phyloP scores from a whole-genome alignment of 345 rosid genomes.

The Chamaenerion angustifolium region DNA sequence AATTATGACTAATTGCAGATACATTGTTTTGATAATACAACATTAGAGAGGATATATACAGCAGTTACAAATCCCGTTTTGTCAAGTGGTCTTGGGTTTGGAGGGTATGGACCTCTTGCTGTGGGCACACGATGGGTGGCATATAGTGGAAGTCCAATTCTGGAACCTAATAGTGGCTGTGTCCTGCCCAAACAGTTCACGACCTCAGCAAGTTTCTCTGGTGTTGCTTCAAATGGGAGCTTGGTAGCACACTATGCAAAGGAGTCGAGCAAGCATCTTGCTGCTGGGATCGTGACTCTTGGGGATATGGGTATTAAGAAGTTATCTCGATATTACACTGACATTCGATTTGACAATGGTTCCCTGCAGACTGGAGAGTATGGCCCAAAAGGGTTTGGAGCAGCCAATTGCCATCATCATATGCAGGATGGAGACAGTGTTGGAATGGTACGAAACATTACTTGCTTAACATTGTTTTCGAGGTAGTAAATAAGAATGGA shows the following conservation, averaged over 20 bases:
- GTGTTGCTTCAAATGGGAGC: slow-evolving; percentile 37
- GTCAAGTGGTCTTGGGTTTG: slow-evolving; percentile 28
- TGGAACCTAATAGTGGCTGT: slow-evolving; percentile 30
- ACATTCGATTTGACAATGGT: slow-evolving; percentile 58
- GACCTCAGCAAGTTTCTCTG: slow-evolving; percentile 36
- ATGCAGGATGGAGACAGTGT: slow-evolving; percentile 48
- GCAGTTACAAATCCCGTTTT: slow-evolving; percentile 57
- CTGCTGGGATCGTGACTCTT: slow-evolving; percentile 69
- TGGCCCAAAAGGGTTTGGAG: slow-evolving; percentile 44
- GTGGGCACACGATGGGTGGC: slow-evolving; percentile 97
- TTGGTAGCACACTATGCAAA: slow-evolving; percentile 64
- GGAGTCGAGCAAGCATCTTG: slow-evolving; percentile 87
- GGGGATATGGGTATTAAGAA: slow-evolving; percentile 78
- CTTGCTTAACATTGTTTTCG: not conserved
- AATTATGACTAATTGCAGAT: slow-evolving; percentile 39
- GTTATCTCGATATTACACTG: slow-evolving; percentile 56
- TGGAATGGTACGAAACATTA: slow-evolving; percentile 55
- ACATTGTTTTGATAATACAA: slow-evolving; percentile 59
- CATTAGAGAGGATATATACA: slow-evolving; percentile 45
- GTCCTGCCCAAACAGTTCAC: slow-evolving; percentile 55
- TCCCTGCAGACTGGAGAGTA: slow-evolving; percentile 27
- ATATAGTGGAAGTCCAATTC: slow-evolving; percentile 65
- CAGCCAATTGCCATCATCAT: slow-evolving; percentile 27
- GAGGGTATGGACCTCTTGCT: slow-evolving; percentile 89
- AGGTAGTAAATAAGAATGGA: no score